phyloP scores from a whole-genome alignment of 495 filamentous ascomycete genomes.

The Neurospora cerealis region DNA sequence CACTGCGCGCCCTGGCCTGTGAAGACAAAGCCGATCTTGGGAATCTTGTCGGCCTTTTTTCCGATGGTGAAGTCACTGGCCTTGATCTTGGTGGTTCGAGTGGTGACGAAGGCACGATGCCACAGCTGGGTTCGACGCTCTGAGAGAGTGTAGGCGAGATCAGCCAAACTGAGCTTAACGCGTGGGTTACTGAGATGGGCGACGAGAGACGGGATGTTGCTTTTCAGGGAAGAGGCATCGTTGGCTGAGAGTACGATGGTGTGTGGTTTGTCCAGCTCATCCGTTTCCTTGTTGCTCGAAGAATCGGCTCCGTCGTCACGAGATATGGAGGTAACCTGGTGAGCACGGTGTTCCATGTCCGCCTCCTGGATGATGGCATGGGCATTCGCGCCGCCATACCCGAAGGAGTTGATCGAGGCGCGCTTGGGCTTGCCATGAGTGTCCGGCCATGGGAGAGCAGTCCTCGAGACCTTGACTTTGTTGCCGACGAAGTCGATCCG shows the following conservation, averaged over 20 bases:
- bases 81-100: neutral
- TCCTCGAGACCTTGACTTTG: neutral
- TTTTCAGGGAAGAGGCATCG: slow-evolving; percentile 3
- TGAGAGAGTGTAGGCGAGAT: neutral
- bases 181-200: slow-evolving; percentile 15
- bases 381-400: slow-evolving; percentile 45
- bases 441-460: slow-evolving; percentile 4
- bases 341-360: neutral
- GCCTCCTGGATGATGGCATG: slow-evolving; percentile 38
- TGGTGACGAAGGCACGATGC: slow-evolving; percentile 3
- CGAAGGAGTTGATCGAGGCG: slow-evolving; percentile 44
- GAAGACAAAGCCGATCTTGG: slow-evolving; percentile 8
- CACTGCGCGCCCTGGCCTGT: slow-evolving; percentile 15
- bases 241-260: slow-evolving; percentile 15
- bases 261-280: neutral
- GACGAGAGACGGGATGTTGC: neutral
- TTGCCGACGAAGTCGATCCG: slow-evolving; percentile 16
- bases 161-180: slow-evolving; percentile 6
- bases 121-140: neutral
- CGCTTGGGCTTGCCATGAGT: slow-evolving; percentile 7
- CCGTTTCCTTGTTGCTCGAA: neutral
- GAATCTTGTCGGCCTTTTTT: neutral
- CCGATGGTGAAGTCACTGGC: neutral
- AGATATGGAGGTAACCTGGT: neutral
- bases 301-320: neutral